These are phyloP conservation scores for Cantharellus cinnabarinus DNA, from an alignment of 768 basidiomycete species.

Conservation along the genomic window DNA sequence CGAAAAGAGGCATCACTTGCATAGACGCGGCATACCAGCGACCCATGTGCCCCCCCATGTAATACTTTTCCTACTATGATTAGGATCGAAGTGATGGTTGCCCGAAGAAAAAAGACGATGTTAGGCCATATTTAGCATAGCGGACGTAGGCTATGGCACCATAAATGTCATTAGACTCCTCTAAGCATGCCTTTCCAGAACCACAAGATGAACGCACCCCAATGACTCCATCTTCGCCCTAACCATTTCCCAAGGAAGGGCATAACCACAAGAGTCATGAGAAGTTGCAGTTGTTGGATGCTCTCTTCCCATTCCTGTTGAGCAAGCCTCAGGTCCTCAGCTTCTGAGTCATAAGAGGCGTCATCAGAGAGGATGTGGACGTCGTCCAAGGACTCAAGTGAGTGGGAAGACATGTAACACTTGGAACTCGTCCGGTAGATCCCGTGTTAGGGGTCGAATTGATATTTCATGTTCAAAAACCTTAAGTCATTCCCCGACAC, in stretches of 20 bases:
- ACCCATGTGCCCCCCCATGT: no score
- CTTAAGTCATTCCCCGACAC: background rate
- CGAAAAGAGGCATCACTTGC: constrained; percentile 7
- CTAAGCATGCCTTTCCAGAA: background rate
- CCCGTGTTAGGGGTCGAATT: background rate
- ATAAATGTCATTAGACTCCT: background rate
- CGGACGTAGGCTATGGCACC: constrained; percentile 1
- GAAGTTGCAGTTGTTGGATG: constrained; percentile 60
- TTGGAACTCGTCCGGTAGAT: background rate
- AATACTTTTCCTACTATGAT: background rate
- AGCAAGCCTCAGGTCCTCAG: constrained; percentile 36
- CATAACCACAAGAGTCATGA: constrained; percentile 58
- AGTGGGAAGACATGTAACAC: constrained; percentile 16
- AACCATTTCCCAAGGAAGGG: constrained; percentile 80
- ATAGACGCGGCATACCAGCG: background rate
- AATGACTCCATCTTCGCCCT: constrained; percentile 68
- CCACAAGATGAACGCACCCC: constrained; percentile 33
- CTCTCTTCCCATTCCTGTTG: constrained; percentile 92
- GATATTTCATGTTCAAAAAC: no score
- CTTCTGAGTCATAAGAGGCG: constrained; percentile 35
- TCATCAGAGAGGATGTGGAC: constrained; percentile 8
- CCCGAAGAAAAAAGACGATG: constrained; percentile 4
- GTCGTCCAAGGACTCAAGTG: background rate
- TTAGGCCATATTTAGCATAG: constrained; percentile 1
- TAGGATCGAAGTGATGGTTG: background rate